Evolutionary conservation across 1,139 yeast genomes (phyloP).

Genomic region (Oligophagozyma castellii): DNA sequence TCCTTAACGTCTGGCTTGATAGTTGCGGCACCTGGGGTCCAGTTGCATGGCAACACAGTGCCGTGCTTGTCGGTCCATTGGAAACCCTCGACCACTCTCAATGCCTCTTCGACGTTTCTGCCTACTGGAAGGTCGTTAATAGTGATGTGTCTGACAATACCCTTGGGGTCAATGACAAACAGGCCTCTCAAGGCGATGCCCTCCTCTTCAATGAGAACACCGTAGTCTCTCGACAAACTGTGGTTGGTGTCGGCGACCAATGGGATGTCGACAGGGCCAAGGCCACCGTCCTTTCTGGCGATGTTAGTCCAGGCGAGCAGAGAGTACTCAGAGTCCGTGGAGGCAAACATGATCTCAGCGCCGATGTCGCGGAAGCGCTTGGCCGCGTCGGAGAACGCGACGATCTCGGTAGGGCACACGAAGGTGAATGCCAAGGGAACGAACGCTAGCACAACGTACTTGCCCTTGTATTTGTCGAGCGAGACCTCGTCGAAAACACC

Average conservation of each 20-base stretch:
- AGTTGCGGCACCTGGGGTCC: slow-evolving; percentile 95
- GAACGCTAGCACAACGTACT: slow-evolving; percentile 94
- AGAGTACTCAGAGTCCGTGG: slow-evolving; percentile 96
- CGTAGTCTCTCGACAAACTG: slow-evolving; percentile 86
- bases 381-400: slow-evolving; percentile 93
- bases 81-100: slow-evolving; percentile 97
- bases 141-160: slow-evolving; percentile 87
- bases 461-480: slow-evolving; percentile 90
- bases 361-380: slow-evolving; percentile 80
- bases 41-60: slow-evolving; percentile 98
- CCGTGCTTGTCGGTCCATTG: slow-evolving; percentile 97
- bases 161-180: slow-evolving; percentile 94
- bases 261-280: slow-evolving; percentile 89
- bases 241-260: slow-evolving; percentile 95
- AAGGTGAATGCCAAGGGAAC: slow-evolving; percentile 98
- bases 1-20: slow-evolving; percentile 75
- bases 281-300: slow-evolving; percentile 95
- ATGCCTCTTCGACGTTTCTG: slow-evolving; percentile 94
- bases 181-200: slow-evolving; percentile 97
- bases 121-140: slow-evolving; percentile 98
- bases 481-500: slow-evolving; percentile 92
- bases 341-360: slow-evolving; percentile 84
- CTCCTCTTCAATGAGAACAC: slow-evolving; percentile 89
- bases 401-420: slow-evolving; percentile 97
- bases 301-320: slow-evolving; percentile 96